Percentiles rank a stretch among this genome's conserved stretches.
Conservation (phyloP, 2,329 filamentous ascomycete genomes). For the Gaeumannomyces tritici region DNA sequence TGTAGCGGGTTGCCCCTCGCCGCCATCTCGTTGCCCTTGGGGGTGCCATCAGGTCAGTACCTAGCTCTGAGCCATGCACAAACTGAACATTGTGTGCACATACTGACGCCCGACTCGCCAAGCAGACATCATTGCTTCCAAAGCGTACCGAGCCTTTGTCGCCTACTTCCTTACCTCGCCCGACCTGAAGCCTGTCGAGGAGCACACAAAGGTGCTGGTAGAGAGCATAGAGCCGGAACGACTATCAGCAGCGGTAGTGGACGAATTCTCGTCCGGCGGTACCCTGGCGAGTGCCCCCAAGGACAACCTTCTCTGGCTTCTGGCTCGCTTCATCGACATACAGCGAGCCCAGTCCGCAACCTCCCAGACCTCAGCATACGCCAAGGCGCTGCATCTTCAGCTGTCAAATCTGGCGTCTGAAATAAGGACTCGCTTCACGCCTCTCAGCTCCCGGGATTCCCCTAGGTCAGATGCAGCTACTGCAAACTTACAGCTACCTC, state of each 20-base stretch:
- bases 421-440: slow-evolving; percentile 22
- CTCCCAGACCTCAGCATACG: slow-evolving; percentile 27
- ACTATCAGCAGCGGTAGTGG: slow-evolving; percentile 32
- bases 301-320: slow-evolving; percentile 48
- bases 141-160: slow-evolving; percentile 25
- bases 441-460: not conserved
- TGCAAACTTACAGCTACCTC: slow-evolving; percentile 21
- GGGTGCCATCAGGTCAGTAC: not conserved
- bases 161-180: slow-evolving; percentile 26
- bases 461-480: slow-evolving; percentile 2
- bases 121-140: not conserved
- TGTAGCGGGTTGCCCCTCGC: slow-evolving; percentile 7
- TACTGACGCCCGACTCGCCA: not conserved
- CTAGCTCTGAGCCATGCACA: not conserved
- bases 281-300: slow-evolving; percentile 18
- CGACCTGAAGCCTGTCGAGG: slow-evolving; percentile 30
- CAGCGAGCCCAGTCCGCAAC: slow-evolving; percentile 27
- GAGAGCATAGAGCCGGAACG: slow-evolving; percentile 25
- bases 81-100: not conserved
- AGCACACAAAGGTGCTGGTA: slow-evolving; percentile 25
- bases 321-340: slow-evolving; percentile 58
- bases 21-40: slow-evolving; percentile 10
- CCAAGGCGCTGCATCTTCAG: slow-evolving; percentile 44
- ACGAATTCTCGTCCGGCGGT: slow-evolving; percentile 20
- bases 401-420: slow-evolving; percentile 41